Conservation (phyloP, 148 eudicot genomes). For the Vaccinium myrtillus region DNA sequence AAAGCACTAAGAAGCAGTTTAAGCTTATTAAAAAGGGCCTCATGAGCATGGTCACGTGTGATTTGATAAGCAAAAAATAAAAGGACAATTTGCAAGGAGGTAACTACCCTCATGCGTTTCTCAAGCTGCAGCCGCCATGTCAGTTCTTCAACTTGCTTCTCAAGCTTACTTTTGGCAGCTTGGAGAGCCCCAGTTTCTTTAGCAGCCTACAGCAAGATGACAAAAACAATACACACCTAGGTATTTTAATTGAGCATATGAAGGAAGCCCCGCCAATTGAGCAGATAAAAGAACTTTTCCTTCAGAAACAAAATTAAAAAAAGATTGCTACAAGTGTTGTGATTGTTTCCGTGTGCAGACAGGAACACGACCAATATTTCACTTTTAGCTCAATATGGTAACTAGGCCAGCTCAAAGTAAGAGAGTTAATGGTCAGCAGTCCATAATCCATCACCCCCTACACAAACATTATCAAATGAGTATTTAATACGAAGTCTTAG, state of each 20-base stretch:
- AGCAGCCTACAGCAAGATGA: constrained; percentile 56
- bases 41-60: not conserved
- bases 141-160: constrained; percentile 81
- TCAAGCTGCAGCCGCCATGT: constrained; percentile 60
- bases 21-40: not conserved
- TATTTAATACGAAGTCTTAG: not conserved
- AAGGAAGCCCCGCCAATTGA: not conserved
- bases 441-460: not conserved
- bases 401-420: not conserved
- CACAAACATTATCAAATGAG: not conserved
- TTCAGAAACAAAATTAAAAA: not conserved
- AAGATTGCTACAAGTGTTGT: not conserved
- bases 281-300: not conserved
- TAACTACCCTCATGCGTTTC: constrained; percentile 72
- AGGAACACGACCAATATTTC: not conserved
- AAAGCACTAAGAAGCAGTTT: not conserved
- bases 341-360: not conserved
- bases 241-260: not conserved
- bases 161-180: constrained; percentile 75
- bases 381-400: not conserved
- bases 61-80: not conserved
- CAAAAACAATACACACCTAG: not conserved
- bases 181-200: constrained; percentile 79
- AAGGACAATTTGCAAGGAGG: not conserved
- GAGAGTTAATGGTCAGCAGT: not conserved